Evolutionary conservation across 805 yeast genomes (phyloP).

Genomic region (Suhomyces sp.): DNA sequence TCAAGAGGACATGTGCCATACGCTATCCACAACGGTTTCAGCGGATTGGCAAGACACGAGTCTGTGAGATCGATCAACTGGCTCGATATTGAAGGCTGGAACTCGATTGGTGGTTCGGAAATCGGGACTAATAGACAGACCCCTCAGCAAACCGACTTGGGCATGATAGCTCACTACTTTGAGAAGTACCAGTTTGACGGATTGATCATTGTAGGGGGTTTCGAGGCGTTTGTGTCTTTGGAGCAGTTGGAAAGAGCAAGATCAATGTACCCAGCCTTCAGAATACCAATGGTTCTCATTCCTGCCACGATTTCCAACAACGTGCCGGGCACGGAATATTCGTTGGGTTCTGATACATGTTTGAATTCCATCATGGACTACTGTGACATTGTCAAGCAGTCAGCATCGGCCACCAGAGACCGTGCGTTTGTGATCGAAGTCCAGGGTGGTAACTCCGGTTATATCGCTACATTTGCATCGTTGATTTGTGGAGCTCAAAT

Average conservation of each 20-base stretch:
- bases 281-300: slow-evolving; percentile 89
- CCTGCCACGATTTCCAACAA: slow-evolving; percentile 97
- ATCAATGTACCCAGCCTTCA: slow-evolving; percentile 77
- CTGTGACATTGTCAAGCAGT: slow-evolving; percentile 93
- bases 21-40: slow-evolving; percentile 91
- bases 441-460: slow-evolving; percentile 97
- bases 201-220: slow-evolving; percentile 88
- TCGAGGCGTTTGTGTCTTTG: slow-evolving; percentile 89
- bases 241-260: slow-evolving; percentile 80
- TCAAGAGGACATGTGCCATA: slow-evolving; percentile 87
- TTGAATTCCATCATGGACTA: slow-evolving; percentile 84
- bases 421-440: slow-evolving; percentile 96
- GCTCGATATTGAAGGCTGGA: slow-evolving; percentile 89
- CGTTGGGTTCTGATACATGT: slow-evolving; percentile 95
- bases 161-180: slow-evolving; percentile 88
- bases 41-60: slow-evolving; percentile 88
- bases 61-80: slow-evolving; percentile 71
- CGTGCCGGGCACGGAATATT: slow-evolving; percentile 98
- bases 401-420: slow-evolving; percentile 91
- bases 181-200: slow-evolving; percentile 89
- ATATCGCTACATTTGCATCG: slow-evolving; percentile 81
- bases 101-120: slow-evolving; percentile 89
- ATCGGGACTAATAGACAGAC: slow-evolving; percentile 91
- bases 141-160: slow-evolving; percentile 76
- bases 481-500: slow-evolving; percentile 90